These are phyloP conservation scores for Emydomyces testavorans DNA, from an alignment of 2,329 filamentous ascomycete species.

Conservation along the genomic window DNA sequence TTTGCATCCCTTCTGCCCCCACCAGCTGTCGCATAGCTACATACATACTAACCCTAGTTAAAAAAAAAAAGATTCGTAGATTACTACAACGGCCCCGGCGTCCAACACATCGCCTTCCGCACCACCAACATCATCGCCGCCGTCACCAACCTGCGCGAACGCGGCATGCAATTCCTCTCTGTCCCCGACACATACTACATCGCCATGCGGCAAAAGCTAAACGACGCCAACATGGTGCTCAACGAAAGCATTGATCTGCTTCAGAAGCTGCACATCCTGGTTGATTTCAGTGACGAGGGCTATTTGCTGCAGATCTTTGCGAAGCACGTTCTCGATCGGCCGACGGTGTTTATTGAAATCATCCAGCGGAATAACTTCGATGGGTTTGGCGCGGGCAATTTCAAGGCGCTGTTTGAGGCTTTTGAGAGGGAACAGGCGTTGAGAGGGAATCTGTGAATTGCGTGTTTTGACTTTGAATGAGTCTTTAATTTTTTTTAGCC, in stretches of 20 bases:
- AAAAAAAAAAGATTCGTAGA: conserved; percentile 48
- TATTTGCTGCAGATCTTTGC: conserved; percentile 66
- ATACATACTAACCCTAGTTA: too few species aligned
- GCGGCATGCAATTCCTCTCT: conserved; percentile 77
- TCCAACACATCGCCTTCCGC: conserved; percentile 81
- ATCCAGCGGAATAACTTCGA: conserved; percentile 81
- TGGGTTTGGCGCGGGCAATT: conserved; percentile 84
- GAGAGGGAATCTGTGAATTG: conserved; percentile 57
- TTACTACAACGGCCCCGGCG: conserved; percentile 75
- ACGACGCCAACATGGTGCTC: conserved; percentile 45
- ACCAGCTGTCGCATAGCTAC: background rate
- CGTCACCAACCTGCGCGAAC: conserved; percentile 59
- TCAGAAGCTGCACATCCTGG: conserved; percentile 65
- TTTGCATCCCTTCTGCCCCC: too few species aligned
- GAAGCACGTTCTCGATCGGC: conserved; percentile 80
- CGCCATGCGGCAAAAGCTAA: conserved; percentile 57
- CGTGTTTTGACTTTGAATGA: too few species aligned
- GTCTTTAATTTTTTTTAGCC: too few species aligned
- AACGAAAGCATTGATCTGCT: conserved; percentile 66
- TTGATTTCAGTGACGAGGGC: conserved; percentile 83
- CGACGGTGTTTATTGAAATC: conserved; percentile 86
- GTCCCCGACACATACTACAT: conserved; percentile 75
- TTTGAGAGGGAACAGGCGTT: conserved; percentile 81
- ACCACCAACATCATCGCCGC: conserved; percentile 63
- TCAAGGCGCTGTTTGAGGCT: conserved; percentile 83